These are phyloP conservation scores for Metschnikowia lochheadii DNA, from an alignment of 805 yeast genomes.

Conservation along the genomic window DNA sequence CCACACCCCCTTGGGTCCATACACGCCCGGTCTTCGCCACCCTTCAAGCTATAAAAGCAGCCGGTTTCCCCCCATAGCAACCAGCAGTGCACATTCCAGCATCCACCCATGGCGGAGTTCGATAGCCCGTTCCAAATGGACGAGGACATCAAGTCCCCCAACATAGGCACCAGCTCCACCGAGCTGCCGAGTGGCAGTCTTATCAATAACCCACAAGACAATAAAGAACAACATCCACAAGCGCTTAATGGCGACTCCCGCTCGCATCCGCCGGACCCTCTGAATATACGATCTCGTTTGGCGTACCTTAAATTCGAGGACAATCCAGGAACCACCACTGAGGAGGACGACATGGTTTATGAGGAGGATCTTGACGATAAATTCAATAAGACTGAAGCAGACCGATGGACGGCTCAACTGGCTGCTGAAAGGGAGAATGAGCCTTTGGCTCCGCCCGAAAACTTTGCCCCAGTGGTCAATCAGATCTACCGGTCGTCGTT, in stretches of 20 bases:
- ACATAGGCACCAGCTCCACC: background rate
- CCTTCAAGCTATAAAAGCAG: background rate
- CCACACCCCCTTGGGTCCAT: background rate
- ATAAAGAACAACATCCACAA: background rate
- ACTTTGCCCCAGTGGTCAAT: conserved; percentile 75
- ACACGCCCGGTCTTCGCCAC: background rate
- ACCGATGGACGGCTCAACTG: conserved; percentile 13
- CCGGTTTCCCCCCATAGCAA: background rate
- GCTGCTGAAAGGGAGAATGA: conserved; percentile 1
- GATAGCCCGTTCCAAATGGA: conserved; percentile 46
- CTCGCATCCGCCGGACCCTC: conserved; percentile 5
- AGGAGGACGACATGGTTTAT: conserved; percentile 24
- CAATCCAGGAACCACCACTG: conserved; percentile 25
- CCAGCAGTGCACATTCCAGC: background rate
- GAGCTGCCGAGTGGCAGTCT: conserved; percentile 1
- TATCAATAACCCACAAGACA: background rate
- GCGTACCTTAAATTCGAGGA: conserved; percentile 25
- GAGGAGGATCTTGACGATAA: conserved; percentile 43
- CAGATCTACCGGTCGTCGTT: conserved; percentile 83
- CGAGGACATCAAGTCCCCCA: conserved; percentile 29
- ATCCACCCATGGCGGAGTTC: conserved; percentile 23
- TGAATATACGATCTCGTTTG: conserved; percentile 30
- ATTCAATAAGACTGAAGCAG: conserved; percentile 26
- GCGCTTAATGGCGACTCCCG: background rate
- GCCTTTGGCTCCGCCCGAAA: conserved; percentile 72